phyloP scores from a whole-genome alignment of 169 alveolate species.

The Cryptosporidium baileyi region DNA sequence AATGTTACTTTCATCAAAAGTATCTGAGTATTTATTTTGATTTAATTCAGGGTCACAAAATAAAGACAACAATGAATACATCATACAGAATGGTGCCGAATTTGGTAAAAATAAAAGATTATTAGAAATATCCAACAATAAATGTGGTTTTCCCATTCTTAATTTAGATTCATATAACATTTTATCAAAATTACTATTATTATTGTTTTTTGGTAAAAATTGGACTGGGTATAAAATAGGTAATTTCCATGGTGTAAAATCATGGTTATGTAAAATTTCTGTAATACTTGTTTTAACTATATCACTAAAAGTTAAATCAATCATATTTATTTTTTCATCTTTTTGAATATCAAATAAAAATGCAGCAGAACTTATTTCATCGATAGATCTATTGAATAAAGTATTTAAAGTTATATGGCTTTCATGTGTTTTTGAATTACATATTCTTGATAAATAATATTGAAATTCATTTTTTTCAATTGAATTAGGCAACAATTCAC shows the following conservation, averaged over 20 bases:
- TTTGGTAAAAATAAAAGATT: slow-evolving; percentile 19
- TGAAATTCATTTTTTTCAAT: slow-evolving; percentile 38
- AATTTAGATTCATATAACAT: slow-evolving; percentile 14
- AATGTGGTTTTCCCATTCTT: slow-evolving; percentile 27
- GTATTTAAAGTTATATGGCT: slow-evolving; percentile 44
- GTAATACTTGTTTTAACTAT: slow-evolving; percentile 57
- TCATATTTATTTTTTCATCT: slow-evolving; percentile 33
- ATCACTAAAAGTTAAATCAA: slow-evolving; percentile 48
- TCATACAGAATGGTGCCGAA: slow-evolving; percentile 47
- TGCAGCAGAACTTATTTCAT: slow-evolving; percentile 4
- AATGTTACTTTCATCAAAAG: background rate
- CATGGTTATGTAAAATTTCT: slow-evolving; percentile 25
- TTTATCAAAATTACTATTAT: slow-evolving; percentile 9
- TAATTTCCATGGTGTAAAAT: slow-evolving; percentile 1
- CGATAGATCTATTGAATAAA: slow-evolving; percentile 37
- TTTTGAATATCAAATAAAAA: slow-evolving; percentile 41
- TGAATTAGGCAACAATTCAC: slow-evolving; percentile 46
- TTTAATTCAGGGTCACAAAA: too few relatives aligned
- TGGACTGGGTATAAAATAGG: slow-evolving; percentile 43
- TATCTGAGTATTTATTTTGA: too few relatives aligned
- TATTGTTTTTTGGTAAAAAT: background rate
- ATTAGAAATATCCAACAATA: slow-evolving; percentile 48
- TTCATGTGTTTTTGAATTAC: slow-evolving; percentile 54
- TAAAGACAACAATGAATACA: slow-evolving; percentile 14
- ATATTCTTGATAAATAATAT: slow-evolving; percentile 38